Evolutionary conservation across 805 yeast genomes (phyloP).

Genomic region (Yarrowia bubula): DNA sequence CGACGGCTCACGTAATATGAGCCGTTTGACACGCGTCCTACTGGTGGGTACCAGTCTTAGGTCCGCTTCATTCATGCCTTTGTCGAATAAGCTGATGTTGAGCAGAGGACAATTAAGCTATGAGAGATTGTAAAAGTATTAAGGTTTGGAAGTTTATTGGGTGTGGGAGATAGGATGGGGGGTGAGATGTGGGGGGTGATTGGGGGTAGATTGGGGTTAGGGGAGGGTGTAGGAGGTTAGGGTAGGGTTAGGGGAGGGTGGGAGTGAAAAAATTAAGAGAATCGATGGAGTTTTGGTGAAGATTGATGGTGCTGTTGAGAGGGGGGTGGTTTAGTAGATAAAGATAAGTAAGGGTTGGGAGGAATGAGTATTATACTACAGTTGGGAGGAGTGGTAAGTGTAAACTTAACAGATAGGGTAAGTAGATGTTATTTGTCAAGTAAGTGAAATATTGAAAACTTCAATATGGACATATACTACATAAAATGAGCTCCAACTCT

Average conservation of each 20-base stretch:
- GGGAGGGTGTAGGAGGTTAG: background rate
- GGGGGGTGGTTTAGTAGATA: background rate
- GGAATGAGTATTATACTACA: background rate
- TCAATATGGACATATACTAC: no score
- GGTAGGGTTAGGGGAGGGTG: background rate
- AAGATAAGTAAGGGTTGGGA: background rate
- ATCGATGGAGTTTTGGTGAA: no score
- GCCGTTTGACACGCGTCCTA: conserved; percentile 1
- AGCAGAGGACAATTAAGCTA: no score
- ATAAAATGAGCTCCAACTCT: background rate
- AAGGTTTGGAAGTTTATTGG: background rate
- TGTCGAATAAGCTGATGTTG: no score
- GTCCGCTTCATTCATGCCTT: background rate
- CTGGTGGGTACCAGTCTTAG: conserved; percentile 20
- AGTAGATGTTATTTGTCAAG: background rate
- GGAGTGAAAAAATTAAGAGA: background rate
- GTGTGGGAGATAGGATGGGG: background rate
- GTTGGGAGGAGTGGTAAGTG: background rate
- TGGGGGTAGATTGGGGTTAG: background rate
- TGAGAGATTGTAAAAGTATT: background rate
- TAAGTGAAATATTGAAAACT: no score
- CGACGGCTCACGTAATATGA: background rate
- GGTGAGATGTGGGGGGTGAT: background rate
- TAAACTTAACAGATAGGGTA: background rate
- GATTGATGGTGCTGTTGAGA: background rate